Evolutionary conservation across 1,139 yeast species (phyloP).

Genomic region (Pichia sorboxylosa): DNA sequence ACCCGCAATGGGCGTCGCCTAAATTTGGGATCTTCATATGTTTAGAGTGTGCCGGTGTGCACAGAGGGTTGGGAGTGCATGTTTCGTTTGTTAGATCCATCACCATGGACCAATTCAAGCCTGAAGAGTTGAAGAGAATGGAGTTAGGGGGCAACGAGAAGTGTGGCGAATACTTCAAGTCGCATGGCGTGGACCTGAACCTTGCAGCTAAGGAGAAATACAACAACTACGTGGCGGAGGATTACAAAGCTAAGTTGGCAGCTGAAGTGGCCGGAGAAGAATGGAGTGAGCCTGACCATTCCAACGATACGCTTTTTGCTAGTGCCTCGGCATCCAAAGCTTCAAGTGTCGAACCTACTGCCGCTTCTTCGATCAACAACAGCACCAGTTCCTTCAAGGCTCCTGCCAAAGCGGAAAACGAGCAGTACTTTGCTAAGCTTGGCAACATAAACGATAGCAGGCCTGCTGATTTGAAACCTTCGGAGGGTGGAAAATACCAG

Average conservation of each 20-base stretch:
- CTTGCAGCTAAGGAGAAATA: conserved; percentile 66
- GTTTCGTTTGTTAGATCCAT: conserved; percentile 92
- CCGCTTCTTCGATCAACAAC: not conserved
- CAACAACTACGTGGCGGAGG: conserved; percentile 86
- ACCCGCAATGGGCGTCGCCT: conserved; percentile 99
- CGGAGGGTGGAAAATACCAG: conserved; percentile 85
- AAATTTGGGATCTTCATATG: conserved; percentile 95
- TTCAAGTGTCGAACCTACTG: conserved; percentile 1
- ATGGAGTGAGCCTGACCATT: conserved; percentile 56
- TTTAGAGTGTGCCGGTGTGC: conserved; percentile 94
- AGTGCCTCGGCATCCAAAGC: not conserved
- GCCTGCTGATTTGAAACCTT: conserved; percentile 76
- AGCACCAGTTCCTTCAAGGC: conserved; percentile 1
- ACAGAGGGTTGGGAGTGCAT: conserved; percentile 93
- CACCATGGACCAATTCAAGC: conserved; percentile 95
- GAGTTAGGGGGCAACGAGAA: conserved; percentile 88
- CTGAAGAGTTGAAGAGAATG: conserved; percentile 83
- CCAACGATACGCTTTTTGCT: conserved; percentile 37
- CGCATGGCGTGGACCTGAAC: conserved; percentile 58
- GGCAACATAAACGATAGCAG: conserved; percentile 64
- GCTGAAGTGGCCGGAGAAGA: conserved; percentile 65
- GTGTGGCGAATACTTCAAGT: conserved; percentile 54
- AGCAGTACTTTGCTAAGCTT: conserved; percentile 67
- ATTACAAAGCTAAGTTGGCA: conserved; percentile 72
- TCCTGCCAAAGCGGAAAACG: conserved; percentile 51